These are phyloP conservation scores for Aspergillus oerlinghausenensis DNA, from an alignment of 2,329 filamentous ascomycete genomes.

Conservation along the genomic window DNA sequence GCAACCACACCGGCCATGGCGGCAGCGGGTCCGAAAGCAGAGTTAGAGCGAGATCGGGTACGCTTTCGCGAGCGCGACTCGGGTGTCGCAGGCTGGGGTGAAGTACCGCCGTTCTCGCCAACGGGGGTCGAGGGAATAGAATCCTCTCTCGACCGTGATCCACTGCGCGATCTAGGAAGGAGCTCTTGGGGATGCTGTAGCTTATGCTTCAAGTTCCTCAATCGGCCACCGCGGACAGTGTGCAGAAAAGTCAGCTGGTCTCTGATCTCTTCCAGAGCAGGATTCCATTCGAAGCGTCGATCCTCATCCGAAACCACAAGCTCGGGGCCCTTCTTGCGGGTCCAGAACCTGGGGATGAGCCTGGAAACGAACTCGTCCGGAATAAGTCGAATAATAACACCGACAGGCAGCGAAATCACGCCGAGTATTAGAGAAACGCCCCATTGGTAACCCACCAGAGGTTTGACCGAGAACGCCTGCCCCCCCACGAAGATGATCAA, in stretches of 20 bases:
- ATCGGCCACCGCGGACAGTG: conserved; percentile 58
- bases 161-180: conserved; percentile 41
- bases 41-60: conserved; percentile 56
- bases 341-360: conserved; percentile 38
- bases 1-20: conserved; percentile 64
- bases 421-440: conserved; percentile 66
- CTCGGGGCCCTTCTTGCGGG: conserved; percentile 37
- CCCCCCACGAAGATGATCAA: conserved; percentile 69
- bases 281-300: conserved; percentile 52
- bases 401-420: conserved; percentile 62
- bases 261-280: conserved; percentile 58
- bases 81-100: conserved; percentile 48
- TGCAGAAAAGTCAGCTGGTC: conserved; percentile 62
- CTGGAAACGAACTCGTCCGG: conserved; percentile 52
- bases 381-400: conserved; percentile 55
- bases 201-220: conserved; percentile 57
- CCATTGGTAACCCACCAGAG: conserved; percentile 63
- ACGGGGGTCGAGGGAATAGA: conserved; percentile 54
- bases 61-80: conserved; percentile 48
- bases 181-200: conserved; percentile 53
- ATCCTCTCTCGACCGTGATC: conserved; percentile 37
- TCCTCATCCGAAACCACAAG: conserved; percentile 45
- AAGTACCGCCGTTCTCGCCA: conserved; percentile 41
- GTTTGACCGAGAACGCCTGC: conserved; percentile 59
- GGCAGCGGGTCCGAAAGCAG: conserved; percentile 54